Base-by-base conservation (phyloP, 2,329 filamentous ascomycete genomes). In the Colletotrichum sidae region DNA sequence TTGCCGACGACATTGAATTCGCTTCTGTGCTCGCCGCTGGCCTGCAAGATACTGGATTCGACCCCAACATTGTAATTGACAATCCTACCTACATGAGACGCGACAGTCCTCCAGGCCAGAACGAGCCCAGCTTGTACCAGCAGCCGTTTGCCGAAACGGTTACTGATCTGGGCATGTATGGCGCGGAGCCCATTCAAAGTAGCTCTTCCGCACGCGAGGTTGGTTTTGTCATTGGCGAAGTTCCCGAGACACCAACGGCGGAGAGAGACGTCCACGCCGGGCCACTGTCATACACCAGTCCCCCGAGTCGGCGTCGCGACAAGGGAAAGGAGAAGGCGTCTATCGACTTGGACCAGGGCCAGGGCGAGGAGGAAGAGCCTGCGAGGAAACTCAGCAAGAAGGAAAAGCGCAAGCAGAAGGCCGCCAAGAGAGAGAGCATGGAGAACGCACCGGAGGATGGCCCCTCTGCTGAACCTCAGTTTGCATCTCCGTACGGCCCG, bases 1-100 rank as follows among this genome's bases (percentile, higher is more conserved):
- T 91, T 71, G 86, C 80, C 2, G 85, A 90, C 61, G 91, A 93
- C 69, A 78, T 90, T 8, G 88, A 88, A 55, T 93, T 93, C 69
- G 87, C 89, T 8, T 91, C 90, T 35, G 88, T 86, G 3, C 77
- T 93, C 51, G 90, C 90, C 62, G 91, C 90, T 52, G 90, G 88
- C 2, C 81, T 92, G 53, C 79, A 89, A 72, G 85, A 88, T n/a
- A 86, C 88, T 50, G 91, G 91, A 0, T 93, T 93, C 68, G 85
- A 92, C 71, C 87, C 89, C 5, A 85, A 90, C 45, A 87, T 93
- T 62, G 88, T 93, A 50, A 89, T 91, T 41, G 81, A 92, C 50
- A 84, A 93, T 70, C 86, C 87, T 0, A 79, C 76, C 1, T 93
- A 89, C 71, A 86, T 86, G 68, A 84, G 82, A 55, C 87, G 90